These are phyloP conservation scores for Inga oerstediana DNA, from an alignment of 306 rosid species.

Conservation along the genomic window DNA sequence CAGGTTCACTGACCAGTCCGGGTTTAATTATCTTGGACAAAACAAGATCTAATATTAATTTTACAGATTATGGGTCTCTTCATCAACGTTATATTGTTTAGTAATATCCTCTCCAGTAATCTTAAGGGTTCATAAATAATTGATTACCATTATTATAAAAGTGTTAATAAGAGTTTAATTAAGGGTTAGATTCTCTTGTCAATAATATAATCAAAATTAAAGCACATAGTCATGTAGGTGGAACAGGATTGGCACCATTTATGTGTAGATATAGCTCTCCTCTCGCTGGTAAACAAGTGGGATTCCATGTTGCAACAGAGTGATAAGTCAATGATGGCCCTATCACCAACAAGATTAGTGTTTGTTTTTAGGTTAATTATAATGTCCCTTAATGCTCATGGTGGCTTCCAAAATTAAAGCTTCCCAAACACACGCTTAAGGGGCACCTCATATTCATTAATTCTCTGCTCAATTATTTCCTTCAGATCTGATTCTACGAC, in stretches of 20 bases:
- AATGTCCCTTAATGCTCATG: constrained; percentile 22
- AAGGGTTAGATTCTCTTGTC: constrained; percentile 20
- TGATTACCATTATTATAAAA: neutral
- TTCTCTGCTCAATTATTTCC: neutral
- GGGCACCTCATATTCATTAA: neutral
- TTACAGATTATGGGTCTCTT: neutral
- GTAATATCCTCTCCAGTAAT: neutral
- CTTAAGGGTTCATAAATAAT: neutral
- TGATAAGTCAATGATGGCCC: constrained; percentile 49
- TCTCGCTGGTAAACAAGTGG: constrained; percentile 43
- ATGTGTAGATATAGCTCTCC: constrained; percentile 10
- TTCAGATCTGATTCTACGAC: neutral
- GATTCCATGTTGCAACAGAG: constrained; percentile 45
- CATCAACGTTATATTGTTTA: neutral
- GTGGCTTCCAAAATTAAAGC: constrained; percentile 21
- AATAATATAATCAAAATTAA: constrained; percentile 30
- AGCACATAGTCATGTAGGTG: constrained; percentile 40
- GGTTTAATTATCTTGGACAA: too few species aligned
- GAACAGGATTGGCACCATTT: constrained; percentile 44
- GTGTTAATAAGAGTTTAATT: neutral
- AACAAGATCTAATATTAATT: neutral
- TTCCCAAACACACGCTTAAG: constrained; percentile 2
- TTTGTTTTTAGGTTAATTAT: constrained; percentile 31
- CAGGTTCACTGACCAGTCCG: too few species aligned
- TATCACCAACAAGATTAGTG: constrained; percentile 43